Evolutionary conservation across 208 protist genomes (phyloP), one percentile per base, ranked within the genome.

Genomic region (Trypanosoma avium): DNA sequence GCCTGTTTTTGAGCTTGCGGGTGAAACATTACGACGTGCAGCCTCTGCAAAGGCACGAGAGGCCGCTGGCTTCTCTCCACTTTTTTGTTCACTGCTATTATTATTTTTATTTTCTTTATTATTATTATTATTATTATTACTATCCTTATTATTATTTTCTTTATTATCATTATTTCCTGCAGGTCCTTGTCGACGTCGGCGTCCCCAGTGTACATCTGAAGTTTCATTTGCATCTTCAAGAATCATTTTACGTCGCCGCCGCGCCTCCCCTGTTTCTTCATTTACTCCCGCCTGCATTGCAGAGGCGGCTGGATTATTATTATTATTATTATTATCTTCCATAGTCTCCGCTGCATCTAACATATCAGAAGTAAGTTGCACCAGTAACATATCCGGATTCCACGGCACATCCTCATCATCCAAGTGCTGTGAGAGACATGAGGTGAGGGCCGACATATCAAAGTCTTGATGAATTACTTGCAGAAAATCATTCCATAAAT

Each of bases 301-400:
- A 24, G 32, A 26, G 6, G 49, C 45, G 56, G 27, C 9, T 42
- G 13, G 9, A 22, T 21, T n/a, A 38, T 7, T 5, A 40, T 50
- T n/a, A n/a, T n/a, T n/a, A n/a, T n/a, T n/a, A n/a, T n/a, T n/a
- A n/a, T n/a, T n/a, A 17, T 1, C 77, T 9, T 73, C 70, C 26
- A 22, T 38, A 47, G 64, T 33, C 70, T 91, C 81, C 1, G 73
- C 78, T 13, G 82, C 84, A 59, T 95, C 90, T 22, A 82, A 68
- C 75, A 96, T 72, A 52, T 93, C 86, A 2, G 90, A 96, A 21
- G 85, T 94, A 40, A 96, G 85, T 74, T 93, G 87, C 52, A 93
- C 86, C 12, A 96, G 75, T 35, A 96, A 73, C 87, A 93, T 91
- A 10, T 96, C 85, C 13, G 90, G 86, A 58, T 94, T 91, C 87